A percentile compares a stretch with the other conserved stretches of the same genome.
Evolutionary conservation across 176 grass and related monocot species (phyloP).

Genomic region (Carex parvula): DNA sequence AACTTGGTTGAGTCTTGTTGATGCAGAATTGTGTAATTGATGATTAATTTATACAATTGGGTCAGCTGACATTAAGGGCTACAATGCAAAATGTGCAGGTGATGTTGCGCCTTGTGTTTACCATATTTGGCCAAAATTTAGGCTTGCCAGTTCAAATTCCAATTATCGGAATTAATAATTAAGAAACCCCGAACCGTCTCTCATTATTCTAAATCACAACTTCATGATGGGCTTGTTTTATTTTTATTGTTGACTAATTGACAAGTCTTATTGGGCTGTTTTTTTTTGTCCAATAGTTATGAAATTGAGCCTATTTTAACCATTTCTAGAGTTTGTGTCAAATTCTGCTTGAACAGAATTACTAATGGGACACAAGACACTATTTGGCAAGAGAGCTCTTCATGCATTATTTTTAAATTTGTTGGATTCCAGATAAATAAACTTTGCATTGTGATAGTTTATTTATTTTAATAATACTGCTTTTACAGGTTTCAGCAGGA

Average conservation of each 20-base stretch:
- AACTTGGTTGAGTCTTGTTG: background rate
- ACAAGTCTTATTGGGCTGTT: background rate
- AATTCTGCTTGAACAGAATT: background rate
- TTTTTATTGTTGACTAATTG: background rate
- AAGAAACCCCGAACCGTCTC: background rate
- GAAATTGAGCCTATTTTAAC: background rate
- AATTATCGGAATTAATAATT: background rate
- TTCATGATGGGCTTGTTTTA: background rate
- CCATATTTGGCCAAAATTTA: background rate
- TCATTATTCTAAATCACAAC: background rate
- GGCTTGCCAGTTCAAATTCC: background rate
- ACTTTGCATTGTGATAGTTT: background rate
- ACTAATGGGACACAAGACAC: background rate
- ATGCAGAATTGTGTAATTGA: background rate
- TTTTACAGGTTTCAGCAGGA: constrained; percentile 60
- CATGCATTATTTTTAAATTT: background rate
- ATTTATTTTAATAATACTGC: background rate
- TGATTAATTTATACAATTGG: background rate
- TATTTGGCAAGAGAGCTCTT: background rate
- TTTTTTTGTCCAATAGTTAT: background rate
- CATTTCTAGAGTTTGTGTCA: background rate
- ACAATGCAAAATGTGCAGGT: background rate
- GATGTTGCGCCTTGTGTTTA: background rate
- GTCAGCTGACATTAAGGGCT: background rate
- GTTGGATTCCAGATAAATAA: background rate